Conservation (phyloP, 2,329 filamentous ascomycete species). For the Plenodomus lindquistii region DNA sequence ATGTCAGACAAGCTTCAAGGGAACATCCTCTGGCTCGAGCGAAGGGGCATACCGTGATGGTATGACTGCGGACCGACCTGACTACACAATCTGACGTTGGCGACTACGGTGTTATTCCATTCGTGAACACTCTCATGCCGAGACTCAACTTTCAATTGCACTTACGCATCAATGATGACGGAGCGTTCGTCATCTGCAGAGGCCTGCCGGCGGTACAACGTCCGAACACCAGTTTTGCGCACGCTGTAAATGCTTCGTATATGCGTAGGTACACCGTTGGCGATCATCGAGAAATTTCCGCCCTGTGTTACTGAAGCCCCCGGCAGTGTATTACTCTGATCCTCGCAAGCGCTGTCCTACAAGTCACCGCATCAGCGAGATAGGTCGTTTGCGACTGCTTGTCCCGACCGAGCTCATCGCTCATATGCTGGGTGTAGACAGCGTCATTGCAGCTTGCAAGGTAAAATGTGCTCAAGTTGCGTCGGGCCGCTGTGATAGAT, state of each 20-base stretch:
- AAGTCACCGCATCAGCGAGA: not conserved
- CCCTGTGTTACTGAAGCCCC: not conserved
- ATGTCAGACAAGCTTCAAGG: not conserved
- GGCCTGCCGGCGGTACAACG: not conserved
- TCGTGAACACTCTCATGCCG: not conserved
- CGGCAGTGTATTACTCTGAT: not conserved
- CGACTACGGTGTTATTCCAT: not conserved
- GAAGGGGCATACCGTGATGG: not conserved
- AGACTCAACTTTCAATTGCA: too few relatives aligned
- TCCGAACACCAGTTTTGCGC: not conserved
- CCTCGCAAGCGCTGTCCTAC: not conserved
- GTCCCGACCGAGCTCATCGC: not conserved
- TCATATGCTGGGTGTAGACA: not conserved
- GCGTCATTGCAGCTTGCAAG: not conserved
- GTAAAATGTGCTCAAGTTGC: not conserved
- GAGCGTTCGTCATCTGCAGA: not conserved
- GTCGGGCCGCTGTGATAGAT: not conserved
- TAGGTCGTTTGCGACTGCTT: not conserved
- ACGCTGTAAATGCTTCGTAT: not conserved
- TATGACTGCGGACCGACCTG: not conserved
- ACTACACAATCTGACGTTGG: not conserved
- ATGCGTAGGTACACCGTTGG: not conserved
- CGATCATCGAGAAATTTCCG: not conserved
- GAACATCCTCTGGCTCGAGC: not conserved
- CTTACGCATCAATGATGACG: not conserved